phyloP scores from a whole-genome alignment of 129 eudicot species.

The Centaurea solstitialis region DNA sequence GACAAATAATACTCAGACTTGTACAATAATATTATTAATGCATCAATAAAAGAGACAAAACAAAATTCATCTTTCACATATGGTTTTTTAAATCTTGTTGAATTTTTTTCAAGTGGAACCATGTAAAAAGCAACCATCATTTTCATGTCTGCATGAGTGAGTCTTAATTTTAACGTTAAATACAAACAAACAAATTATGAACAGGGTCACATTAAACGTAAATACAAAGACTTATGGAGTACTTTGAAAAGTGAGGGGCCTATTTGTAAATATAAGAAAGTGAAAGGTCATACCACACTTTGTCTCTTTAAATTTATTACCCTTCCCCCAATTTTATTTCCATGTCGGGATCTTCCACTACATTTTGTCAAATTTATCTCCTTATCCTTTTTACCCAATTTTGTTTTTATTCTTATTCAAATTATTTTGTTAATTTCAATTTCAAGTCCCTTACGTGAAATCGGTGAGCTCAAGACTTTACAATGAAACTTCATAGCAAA shows the following conservation, averaged over 20 bases:
- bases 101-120: neutral
- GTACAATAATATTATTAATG: neutral
- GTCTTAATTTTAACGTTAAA: neutral
- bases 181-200: neutral
- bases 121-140: neutral
- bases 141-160: neutral
- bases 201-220: slow-evolving; percentile 16
- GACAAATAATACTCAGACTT: neutral
- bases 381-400: slow-evolving; percentile 28
- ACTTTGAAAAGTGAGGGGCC: slow-evolving; percentile 33
- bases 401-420: neutral
- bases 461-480: no score
- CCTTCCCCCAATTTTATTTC: slow-evolving; percentile 15
- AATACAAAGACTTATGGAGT: slow-evolving; percentile 17
- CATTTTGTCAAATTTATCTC: slow-evolving; percentile 37
- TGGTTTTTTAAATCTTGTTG: neutral
- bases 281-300: slow-evolving; percentile 30
- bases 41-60: neutral
- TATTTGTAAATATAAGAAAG: slow-evolving; percentile 28
- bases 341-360: slow-evolving; percentile 35
- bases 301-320: slow-evolving; percentile 27
- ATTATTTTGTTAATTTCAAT: neutral
- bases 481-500: no score
- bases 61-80: neutral
- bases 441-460: no score